Evolutionary conservation across 257 asterid genomes (phyloP).

Genomic region (Gentiana straminea): DNA sequence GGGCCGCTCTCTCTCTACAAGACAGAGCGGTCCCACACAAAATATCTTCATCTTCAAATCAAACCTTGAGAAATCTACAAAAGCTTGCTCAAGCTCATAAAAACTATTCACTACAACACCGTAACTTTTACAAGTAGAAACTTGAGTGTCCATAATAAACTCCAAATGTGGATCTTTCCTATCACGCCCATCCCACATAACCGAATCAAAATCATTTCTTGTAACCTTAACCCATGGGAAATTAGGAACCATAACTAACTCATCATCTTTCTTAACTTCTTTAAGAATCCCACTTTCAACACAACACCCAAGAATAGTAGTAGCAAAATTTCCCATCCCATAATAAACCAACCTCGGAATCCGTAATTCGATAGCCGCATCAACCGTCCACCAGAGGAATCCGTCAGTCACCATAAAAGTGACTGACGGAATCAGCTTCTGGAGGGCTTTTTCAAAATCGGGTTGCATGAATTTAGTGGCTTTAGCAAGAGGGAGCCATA

Average conservation of each 20-base stretch:
- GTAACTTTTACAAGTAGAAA: constrained; percentile 23
- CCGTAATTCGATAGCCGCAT: constrained; percentile 29
- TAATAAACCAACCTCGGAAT: constrained; percentile 39
- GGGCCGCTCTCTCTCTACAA: neutral
- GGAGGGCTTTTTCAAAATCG: constrained; percentile 34
- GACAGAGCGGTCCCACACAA: constrained; percentile 57
- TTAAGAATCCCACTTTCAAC: constrained; percentile 6
- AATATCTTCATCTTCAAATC: constrained; percentile 12
- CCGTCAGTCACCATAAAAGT: constrained; percentile 53
- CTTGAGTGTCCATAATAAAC: constrained; percentile 6
- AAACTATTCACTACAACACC: constrained; percentile 50
- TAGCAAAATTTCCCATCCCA: constrained; percentile 39
- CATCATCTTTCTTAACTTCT: constrained; percentile 21
- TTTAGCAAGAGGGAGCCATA: constrained; percentile 28
- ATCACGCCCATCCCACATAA: constrained; percentile 11
- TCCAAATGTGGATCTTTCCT: constrained; percentile 27
- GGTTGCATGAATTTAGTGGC: constrained; percentile 39
- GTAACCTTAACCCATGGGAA: constrained; percentile 46
- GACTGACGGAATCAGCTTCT: constrained; percentile 8
- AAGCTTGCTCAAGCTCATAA: constrained; percentile 39
- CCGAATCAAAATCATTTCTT: constrained; percentile 34
- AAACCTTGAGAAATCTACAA: constrained; percentile 15
- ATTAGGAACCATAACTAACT: constrained; percentile 21
- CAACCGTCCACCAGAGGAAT: constrained; percentile 57
- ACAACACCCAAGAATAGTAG: neutral